These are phyloP conservation scores for Nakazawaea holstii DNA, from an alignment of 805 yeast genomes.

Conservation along the genomic window DNA sequence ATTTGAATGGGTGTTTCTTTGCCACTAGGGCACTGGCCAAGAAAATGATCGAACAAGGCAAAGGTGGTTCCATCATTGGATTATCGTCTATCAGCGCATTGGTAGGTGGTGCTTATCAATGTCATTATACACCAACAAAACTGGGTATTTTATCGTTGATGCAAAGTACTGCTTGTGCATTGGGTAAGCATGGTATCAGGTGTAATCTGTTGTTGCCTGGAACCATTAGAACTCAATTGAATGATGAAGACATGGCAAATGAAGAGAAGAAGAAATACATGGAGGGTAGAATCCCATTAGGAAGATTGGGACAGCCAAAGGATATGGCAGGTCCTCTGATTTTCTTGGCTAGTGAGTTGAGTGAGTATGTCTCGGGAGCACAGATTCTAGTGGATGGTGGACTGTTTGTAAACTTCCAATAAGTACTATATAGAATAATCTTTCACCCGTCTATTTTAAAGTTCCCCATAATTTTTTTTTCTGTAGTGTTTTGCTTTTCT, in stretches of 20 bases:
- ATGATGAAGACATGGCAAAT: constrained; percentile 36
- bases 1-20: constrained; percentile 38
- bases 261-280: constrained; percentile 28
- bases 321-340: constrained; percentile 39
- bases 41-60: constrained; percentile 38
- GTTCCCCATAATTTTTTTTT: too few relatives aligned
- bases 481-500: too few relatives aligned
- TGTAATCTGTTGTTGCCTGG: constrained; percentile 43
- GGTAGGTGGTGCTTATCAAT: constrained; percentile 40
- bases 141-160: constrained; percentile 40
- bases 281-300: constrained; percentile 35
- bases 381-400: constrained; percentile 42
- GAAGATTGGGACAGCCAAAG: constrained; percentile 30
- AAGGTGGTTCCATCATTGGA: constrained; percentile 43
- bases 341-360: constrained; percentile 32
- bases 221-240: constrained; percentile 35
- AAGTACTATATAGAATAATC: constrained; percentile 14
- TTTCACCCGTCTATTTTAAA: too few relatives aligned
- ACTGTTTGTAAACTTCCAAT: constrained; percentile 40
- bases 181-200: constrained; percentile 37
- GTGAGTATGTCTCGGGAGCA: constrained; percentile 34
- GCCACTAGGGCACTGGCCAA: constrained; percentile 42
- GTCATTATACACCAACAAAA: constrained; percentile 43
- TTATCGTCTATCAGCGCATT: constrained; percentile 36
- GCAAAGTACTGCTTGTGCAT: constrained; percentile 38